Percentiles rank a stretch among this genome's conserved stretches.
Evolutionary conservation across 179 eudicot genomes (phyloP).

Genomic region (Drosera spatulata): DNA sequence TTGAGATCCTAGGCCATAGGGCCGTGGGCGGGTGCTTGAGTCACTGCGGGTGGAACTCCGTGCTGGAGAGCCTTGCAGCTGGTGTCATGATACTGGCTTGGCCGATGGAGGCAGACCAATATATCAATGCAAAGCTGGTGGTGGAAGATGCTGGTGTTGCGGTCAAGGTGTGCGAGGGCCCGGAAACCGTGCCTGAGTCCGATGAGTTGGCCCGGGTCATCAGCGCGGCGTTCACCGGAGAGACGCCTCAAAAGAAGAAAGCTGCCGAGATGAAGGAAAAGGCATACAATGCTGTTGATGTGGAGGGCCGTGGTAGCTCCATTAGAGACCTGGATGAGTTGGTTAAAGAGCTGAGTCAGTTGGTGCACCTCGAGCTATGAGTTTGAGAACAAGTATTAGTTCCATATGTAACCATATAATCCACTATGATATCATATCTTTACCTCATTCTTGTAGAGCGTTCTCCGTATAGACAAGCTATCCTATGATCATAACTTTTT

Average conservation of each 20-base stretch:
- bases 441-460: no score
- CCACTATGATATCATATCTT: no score
- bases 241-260: constrained; percentile 16
- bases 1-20: background rate
- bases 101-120: constrained; percentile 1
- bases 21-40: background rate
- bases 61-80: background rate
- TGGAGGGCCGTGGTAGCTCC: constrained; percentile 41
- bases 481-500: no score
- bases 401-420: no score
- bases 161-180: constrained; percentile 27
- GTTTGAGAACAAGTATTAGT: no score
- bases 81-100: background rate
- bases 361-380: no score
- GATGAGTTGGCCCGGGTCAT: constrained; percentile 29
- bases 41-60: constrained; percentile 1
- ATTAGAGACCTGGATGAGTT: constrained; percentile 29
- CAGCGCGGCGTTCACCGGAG: constrained; percentile 20
- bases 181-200: constrained; percentile 40
- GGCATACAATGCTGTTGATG: constrained; percentile 27
- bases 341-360: constrained; percentile 4
- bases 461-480: no score
- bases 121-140: background rate
- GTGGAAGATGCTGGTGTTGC: background rate
- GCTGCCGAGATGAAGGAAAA: constrained; percentile 33